Base-by-base conservation (phyloP, 805 yeast genomes). In the Metschnikowia koreensis region DNA sequence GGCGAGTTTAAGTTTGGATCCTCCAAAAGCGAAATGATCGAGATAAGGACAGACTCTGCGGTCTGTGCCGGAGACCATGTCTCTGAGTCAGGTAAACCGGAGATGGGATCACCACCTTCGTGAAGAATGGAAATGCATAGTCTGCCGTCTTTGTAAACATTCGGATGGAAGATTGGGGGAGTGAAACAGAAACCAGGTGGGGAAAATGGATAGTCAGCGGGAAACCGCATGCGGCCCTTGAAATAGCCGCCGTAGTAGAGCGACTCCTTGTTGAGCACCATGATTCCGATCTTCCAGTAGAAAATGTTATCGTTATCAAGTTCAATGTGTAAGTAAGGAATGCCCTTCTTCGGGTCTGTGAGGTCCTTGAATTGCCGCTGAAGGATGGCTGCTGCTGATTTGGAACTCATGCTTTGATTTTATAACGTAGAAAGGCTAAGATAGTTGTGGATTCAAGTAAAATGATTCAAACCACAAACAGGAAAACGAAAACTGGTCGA, bases 21-120 rank as follows among this genome's bases (percentile, higher is more conserved):
- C 64, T 91, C 96, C 61, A 93, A 79, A 47, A 93, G 78, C 8
- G 97, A 90, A 16, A 93, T 87, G 58, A 93, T 92, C 34, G 96
- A 88, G 50, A 93, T 87, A 63, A 93, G 79, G 9, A 93, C 97
- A 33, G 88, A 77, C 70, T 93, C 97, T 9, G 90, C 97, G 26
- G 94, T 86, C 73, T 92, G 97, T 2, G 89, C 94, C 2, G 92
- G 96, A 17, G 88, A 82, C 97, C 97, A 91, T 16, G 96, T 91
- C 72, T 92, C 97, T 51, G 86, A 86, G 62, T 90, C 96, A 2
- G 92, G 93, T 68, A 92, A 97, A 59, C 90, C 97, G 37, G 89
- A 81, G 47, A 93, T 86, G 16, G 87, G 88, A 66, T 91, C 96
- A 26, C 97, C 97, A 15, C 93, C 87, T 59, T 86, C 89, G 69